Conservation (phyloP, 768 basidiomycete species). For the Tulasnella calospora region DNA sequence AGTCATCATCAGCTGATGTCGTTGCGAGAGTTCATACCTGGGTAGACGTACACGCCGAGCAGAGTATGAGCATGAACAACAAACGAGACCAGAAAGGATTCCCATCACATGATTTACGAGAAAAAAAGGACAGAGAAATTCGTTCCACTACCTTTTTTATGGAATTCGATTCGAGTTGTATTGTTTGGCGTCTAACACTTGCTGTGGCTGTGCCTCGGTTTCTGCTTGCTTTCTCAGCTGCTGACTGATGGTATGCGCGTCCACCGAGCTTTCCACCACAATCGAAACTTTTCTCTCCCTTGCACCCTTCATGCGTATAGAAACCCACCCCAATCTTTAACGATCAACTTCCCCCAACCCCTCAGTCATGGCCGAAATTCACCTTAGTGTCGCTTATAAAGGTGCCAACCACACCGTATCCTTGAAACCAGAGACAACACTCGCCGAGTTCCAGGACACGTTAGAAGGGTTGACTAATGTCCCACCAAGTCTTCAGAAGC, state of each 20-base stretch:
- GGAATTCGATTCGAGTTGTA: neutral
- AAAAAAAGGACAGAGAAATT: no score
- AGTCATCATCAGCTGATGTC: no score
- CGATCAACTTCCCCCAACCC: neutral
- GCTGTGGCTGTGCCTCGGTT: neutral
- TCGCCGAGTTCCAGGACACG: conserved; percentile 48
- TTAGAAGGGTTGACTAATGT: conserved; percentile 63
- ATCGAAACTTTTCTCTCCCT: neutral
- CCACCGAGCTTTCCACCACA: neutral
- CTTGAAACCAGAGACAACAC: conserved; percentile 47
- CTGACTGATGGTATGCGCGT: neutral
- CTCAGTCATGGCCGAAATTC: neutral
- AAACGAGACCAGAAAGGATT: no score
- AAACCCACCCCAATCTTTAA: neutral
- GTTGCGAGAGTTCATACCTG: no score
- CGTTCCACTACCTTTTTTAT: no score
- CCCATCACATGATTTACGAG: no score
- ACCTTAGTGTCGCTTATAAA: conserved; percentile 19
- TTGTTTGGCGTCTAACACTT: neutral
- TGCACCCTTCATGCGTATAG: neutral
- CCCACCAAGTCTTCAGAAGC: conserved; percentile 61
- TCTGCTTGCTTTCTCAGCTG: neutral
- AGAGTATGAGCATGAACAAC: no score
- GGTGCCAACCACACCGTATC: conserved; percentile 42
- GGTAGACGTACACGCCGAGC: no score